phyloP scores from a whole-genome alignment of 2,329 filamentous ascomycete species.

The Colletotrichum shisoi region DNA sequence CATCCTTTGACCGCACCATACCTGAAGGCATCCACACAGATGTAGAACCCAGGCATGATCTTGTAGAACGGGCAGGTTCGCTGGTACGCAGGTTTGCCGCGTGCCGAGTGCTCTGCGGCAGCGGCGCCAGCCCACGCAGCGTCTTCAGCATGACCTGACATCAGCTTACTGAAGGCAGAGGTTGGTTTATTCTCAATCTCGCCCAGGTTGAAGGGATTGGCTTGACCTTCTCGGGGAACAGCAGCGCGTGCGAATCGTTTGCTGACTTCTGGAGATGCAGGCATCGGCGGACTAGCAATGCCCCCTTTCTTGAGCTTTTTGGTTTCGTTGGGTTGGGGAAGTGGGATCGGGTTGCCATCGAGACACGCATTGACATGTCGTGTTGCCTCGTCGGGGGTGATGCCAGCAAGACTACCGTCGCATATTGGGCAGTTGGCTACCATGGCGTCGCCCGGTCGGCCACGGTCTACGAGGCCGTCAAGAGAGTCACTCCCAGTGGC shows the following conservation, averaged over 20 bases:
- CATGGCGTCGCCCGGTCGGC: conserved; percentile 46
- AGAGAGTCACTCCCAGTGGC: conserved; percentile 49
- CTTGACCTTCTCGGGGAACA: conserved; percentile 79
- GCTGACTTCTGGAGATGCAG: conserved; percentile 53
- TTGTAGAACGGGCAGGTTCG: conserved; percentile 98
- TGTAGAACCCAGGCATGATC: conserved; percentile 89
- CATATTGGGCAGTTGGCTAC: conserved; percentile 78
- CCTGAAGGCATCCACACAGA: conserved; percentile 94
- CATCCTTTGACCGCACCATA: conserved; percentile 94
- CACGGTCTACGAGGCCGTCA: conserved; percentile 46
- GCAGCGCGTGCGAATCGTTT: conserved; percentile 73
- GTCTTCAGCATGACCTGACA: conserved; percentile 91
- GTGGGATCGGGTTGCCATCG: conserved; percentile 76
- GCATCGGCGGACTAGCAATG: conserved; percentile 39
- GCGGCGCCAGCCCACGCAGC: conserved; percentile 88
- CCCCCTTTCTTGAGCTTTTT: conserved; percentile 29
- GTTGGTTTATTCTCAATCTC: conserved; percentile 49
- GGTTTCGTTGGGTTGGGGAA: conserved; percentile 50
- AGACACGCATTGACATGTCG: conserved; percentile 92
- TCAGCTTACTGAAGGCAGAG: conserved; percentile 90
- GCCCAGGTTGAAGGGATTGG: conserved; percentile 74
- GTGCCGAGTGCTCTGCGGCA: conserved; percentile 76
- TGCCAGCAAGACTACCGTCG: conserved; percentile 66
- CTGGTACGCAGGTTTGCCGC: conserved; percentile 85
- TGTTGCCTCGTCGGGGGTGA: conserved; percentile 72